Evolutionary conservation across 2,329 filamentous ascomycete species (phyloP), one percentile per base, ranked within the genome.

Genomic region (Aquanectria penicillioides): DNA sequence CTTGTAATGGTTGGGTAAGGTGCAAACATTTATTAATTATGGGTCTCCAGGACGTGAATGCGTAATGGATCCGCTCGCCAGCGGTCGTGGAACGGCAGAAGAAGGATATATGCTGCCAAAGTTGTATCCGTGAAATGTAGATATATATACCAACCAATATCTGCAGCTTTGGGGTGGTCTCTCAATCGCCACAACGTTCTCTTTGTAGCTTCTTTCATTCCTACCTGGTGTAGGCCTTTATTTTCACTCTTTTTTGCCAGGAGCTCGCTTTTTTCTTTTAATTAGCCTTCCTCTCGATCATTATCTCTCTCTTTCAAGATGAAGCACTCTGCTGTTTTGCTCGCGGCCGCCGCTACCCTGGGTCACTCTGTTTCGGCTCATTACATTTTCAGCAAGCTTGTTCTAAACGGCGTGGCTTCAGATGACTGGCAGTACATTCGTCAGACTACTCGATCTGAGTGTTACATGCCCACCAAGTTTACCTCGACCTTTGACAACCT

Each of bases 341-440:
- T 44, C 36, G 25, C 43, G 15, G 43, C 49, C 28, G n/a, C 37
- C 36, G 26, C 28, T n/a, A 57, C 60, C 49, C 26, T 67, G 29
- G 63, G 67, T 36, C 62, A 57, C 41, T 40, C 67, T 28, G 63
- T 54, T 2, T 64, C 64, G 3, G 70, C 67, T 13, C 70, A 71
- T 52, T 72, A 71, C 61, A 66, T 70, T 58, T 71, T 72, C 49
- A 69, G 69, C 29, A 54, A 58, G 38, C 49, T 64, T 20, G 58
- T 69, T 34, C 53, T 64, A 48, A 62, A 71, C 48, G 69, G 69
- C 33, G 41, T 46, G 9, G 38, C 43, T 6, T 56, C 61, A 3
- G 25, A 51, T 5, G 40, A 59, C 15, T 57, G 47, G 36, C 48
- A 64, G 33, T 71, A 66, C 58, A 60, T 71, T 28, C 68, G 69